phyloP scores from a whole-genome alignment of 2,329 filamentous ascomycete species.

The Cyanodermella asteris region DNA sequence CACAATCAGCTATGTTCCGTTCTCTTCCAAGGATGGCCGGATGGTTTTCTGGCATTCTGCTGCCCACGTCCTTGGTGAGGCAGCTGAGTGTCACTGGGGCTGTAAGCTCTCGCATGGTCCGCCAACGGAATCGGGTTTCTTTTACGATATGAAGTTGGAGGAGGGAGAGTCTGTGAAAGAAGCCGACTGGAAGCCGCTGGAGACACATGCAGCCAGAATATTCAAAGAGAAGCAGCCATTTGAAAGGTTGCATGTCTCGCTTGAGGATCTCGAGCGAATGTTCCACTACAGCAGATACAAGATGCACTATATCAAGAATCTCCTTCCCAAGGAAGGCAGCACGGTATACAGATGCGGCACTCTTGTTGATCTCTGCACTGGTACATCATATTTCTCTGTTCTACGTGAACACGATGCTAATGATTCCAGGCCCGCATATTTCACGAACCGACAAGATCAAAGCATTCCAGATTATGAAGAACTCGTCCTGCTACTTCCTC shows the following conservation, averaged over 20 bases:
- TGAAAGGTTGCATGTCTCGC: constrained; percentile 69
- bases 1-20: constrained; percentile 65
- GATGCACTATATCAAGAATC: constrained; percentile 87
- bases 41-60: constrained; percentile 97
- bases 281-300: constrained; percentile 98
- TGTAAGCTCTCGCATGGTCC: constrained; percentile 88
- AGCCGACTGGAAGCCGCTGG: constrained; percentile 64
- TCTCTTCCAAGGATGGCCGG: constrained; percentile 55
- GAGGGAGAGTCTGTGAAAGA: constrained; percentile 44
- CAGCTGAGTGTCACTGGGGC: constrained; percentile 71
- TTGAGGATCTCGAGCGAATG: constrained; percentile 84
- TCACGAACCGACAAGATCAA: constrained; percentile 86
- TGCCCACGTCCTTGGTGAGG: constrained; percentile 89
- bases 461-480: constrained; percentile 83
- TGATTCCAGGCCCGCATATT: constrained; percentile 79
- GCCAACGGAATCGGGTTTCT: constrained; percentile 78
- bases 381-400: too few relatives aligned
- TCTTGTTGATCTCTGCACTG: constrained; percentile 85
- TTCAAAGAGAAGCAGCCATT: constrained; percentile 96
- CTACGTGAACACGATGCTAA: too few relatives aligned
- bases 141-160: constrained; percentile 84
- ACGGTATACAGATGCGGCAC: constrained; percentile 91
- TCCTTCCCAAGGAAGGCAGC: constrained; percentile 76
- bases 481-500: constrained; percentile 72
- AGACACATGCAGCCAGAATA: constrained; percentile 57